A percentile compares a stretch with the other conserved stretches of the same genome.
Conservation (phyloP, 2,329 filamentous ascomycete genomes). For the Verticillium alfalfae region DNA sequence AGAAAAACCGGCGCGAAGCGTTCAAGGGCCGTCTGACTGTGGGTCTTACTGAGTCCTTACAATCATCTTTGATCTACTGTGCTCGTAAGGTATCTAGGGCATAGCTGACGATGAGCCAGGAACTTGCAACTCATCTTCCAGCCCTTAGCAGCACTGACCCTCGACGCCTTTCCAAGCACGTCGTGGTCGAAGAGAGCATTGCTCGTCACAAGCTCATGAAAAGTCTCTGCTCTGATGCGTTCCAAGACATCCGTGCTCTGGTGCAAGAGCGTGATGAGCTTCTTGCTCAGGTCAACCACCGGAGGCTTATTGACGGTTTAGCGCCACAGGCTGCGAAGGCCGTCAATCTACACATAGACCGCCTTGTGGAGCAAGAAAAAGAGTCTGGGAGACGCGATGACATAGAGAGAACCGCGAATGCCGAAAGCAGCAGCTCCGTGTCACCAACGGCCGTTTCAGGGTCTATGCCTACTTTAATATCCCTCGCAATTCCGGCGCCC, state of each 20-base stretch:
- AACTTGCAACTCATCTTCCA: slow-evolving; percentile 27
- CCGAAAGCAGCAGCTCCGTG: not conserved
- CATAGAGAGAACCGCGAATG: not conserved
- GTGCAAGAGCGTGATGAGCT: slow-evolving; percentile 20
- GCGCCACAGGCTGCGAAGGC: not conserved
- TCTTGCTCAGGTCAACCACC: slow-evolving; percentile 19
- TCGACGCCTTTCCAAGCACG: slow-evolving; percentile 30
- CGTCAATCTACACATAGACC: not conserved
- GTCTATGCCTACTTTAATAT: not conserved
- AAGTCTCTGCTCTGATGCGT: slow-evolving; percentile 8
- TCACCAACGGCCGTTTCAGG: not conserved
- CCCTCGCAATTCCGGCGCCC: not conserved
- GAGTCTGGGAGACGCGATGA: not conserved
- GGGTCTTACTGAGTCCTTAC: slow-evolving; percentile 5
- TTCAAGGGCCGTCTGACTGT: slow-evolving; percentile 31
- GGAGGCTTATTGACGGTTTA: slow-evolving; percentile 9
- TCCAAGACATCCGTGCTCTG: slow-evolving; percentile 12
- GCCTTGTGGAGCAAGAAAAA: slow-evolving; percentile 4
- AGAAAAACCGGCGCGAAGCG: slow-evolving; percentile 32
- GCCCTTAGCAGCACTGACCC: slow-evolving; percentile 24
- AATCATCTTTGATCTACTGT: not conserved
- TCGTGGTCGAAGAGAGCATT: slow-evolving; percentile 30
- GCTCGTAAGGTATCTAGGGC: not conserved
- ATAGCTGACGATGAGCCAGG: slow-evolving; percentile 14
- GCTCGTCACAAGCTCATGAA: slow-evolving; percentile 20